These are phyloP conservation scores for Euphorbia celastroides DNA, from an alignment of 441 rosid species.

Conservation along the genomic window DNA sequence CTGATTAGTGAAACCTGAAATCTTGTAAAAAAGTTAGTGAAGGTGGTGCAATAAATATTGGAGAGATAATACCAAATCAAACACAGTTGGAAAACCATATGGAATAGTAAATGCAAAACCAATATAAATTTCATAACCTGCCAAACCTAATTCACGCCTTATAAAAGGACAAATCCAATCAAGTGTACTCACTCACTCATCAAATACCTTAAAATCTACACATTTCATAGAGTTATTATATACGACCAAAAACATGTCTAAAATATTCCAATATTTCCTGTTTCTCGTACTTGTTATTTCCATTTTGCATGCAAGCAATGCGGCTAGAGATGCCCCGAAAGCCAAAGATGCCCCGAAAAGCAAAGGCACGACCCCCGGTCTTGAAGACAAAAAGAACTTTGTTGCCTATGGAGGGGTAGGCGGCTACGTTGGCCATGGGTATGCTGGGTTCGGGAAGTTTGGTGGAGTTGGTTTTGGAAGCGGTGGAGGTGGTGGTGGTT, in stretches of 20 bases:
- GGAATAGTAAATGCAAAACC: slow-evolving; percentile 21
- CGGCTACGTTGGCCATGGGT: background rate
- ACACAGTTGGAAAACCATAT: background rate
- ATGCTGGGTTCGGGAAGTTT: slow-evolving; percentile 16
- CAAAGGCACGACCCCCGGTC: slow-evolving; percentile 23
- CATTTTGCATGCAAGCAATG: slow-evolving; percentile 18
- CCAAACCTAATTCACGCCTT: background rate
- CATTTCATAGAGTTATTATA: background rate
- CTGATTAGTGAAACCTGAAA: too few species aligned
- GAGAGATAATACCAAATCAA: slow-evolving; percentile 3
- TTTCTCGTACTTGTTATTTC: slow-evolving; percentile 23
- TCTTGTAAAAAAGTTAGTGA: too few species aligned
- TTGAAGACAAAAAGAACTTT: slow-evolving; percentile 59
- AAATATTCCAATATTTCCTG: slow-evolving; percentile 14
- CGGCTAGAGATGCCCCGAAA: slow-evolving; percentile 27
- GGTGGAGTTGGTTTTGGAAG: slow-evolving; percentile 28
- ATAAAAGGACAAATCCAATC: slow-evolving; percentile 19
- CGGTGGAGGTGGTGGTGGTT: slow-evolving; percentile 7
- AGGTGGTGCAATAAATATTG: too few species aligned
- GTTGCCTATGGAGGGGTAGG: slow-evolving; percentile 53
- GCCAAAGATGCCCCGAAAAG: slow-evolving; percentile 1
- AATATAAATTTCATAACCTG: slow-evolving; percentile 16
- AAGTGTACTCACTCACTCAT: background rate
- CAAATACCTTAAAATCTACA: background rate
- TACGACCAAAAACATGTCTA: slow-evolving; percentile 8